Evolutionary conservation across 2,329 filamentous ascomycete genomes (phyloP).

Genomic region (Bretziella fagacearum): DNA sequence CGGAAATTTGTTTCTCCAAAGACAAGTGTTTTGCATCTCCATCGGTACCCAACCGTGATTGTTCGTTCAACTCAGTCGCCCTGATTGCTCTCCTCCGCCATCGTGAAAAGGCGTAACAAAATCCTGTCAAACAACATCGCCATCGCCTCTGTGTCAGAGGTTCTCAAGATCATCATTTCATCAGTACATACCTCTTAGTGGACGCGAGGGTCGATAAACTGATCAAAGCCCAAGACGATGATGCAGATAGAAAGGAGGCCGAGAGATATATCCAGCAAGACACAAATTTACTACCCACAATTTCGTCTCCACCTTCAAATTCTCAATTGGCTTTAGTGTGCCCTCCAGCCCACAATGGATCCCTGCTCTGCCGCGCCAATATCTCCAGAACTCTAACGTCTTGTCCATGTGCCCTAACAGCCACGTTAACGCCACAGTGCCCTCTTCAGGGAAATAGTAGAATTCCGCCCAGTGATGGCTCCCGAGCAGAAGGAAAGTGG

Average conservation of each 20-base stretch:
- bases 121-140: constrained; percentile 11
- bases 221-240: constrained; percentile 7
- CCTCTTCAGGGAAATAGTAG: background rate
- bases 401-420: constrained; percentile 8
- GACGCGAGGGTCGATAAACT: constrained; percentile 12
- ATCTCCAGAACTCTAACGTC: background rate
- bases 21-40: background rate
- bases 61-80: constrained; percentile 16
- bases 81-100: constrained; percentile 48
- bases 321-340: constrained; percentile 20
- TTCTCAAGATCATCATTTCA: constrained; percentile 11
- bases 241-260: constrained; percentile 12
- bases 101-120: constrained; percentile 27
- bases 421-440: constrained; percentile 5
- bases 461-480: background rate
- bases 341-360: constrained; percentile 17
- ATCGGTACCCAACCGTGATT: background rate
- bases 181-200: constrained; percentile 14
- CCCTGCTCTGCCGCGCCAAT: constrained; percentile 4
- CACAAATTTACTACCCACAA: constrained; percentile 13
- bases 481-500: constrained; percentile 15
- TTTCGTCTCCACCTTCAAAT: constrained; percentile 3
- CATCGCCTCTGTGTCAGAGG: constrained; percentile 14
- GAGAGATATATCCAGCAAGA: constrained; percentile 3
- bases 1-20: constrained; percentile 7